phyloP scores from a whole-genome alignment of 495 filamentous ascomycete species.

The Hyaloscypha bicolor region DNA sequence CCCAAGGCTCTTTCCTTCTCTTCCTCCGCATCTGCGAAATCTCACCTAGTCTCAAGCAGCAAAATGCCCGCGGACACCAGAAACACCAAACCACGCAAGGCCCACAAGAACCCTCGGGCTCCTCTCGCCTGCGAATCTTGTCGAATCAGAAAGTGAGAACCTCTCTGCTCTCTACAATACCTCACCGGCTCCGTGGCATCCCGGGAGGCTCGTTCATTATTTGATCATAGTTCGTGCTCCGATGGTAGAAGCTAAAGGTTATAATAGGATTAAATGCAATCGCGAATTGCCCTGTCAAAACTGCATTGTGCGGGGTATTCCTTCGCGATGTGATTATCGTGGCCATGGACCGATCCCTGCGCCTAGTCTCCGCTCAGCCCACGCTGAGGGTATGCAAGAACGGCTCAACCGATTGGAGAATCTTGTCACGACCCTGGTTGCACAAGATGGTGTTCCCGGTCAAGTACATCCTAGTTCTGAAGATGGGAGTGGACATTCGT shows the following conservation, averaged over 20 bases:
- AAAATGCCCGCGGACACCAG: constrained; percentile 8
- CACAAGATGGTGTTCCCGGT: constrained; percentile 23
- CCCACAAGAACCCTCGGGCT: constrained; percentile 17
- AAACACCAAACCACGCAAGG: neutral
- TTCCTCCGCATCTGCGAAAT: neutral
- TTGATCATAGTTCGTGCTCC: too few relatives aligned
- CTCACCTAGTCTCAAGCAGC: neutral
- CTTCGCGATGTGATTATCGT: constrained; percentile 34
- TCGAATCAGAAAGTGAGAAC: constrained; percentile 38
- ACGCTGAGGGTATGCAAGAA: constrained; percentile 32
- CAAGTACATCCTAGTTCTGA: neutral
- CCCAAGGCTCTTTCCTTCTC: neutral
- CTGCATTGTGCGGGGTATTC: constrained; percentile 36
- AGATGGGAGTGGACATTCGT: neutral
- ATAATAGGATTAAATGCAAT: constrained; percentile 43
- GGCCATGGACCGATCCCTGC: constrained; percentile 16
- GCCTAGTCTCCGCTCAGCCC: constrained; percentile 21
- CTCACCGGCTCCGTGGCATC: too few relatives aligned
- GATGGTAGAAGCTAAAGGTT: constrained; percentile 7
- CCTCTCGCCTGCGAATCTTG: constrained; percentile 43
- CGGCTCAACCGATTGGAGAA: constrained; percentile 41
- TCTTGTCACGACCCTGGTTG: constrained; percentile 36
- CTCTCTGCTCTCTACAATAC: neutral
- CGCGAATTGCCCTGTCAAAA: constrained; percentile 42
- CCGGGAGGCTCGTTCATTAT: too few relatives aligned